These are phyloP conservation scores for Aspergillus neotritici DNA, from an alignment of 2,329 filamentous ascomycete genomes.

Conservation along the genomic window DNA sequence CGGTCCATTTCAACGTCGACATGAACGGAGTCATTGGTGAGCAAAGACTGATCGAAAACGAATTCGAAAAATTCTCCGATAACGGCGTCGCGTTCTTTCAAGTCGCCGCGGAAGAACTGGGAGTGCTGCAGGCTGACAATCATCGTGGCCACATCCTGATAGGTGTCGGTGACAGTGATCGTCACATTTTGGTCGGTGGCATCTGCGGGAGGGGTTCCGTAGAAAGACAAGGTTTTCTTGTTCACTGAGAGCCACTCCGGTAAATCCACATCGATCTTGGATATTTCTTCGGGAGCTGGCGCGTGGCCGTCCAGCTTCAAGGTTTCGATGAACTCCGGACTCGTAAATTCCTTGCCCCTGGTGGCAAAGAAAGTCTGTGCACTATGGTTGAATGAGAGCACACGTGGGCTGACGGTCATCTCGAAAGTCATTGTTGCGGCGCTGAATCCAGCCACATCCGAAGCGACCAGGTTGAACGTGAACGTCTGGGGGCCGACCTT, in stretches of 20 bases:
- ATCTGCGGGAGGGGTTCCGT: conserved; percentile 58
- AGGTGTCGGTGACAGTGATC: conserved; percentile 55
- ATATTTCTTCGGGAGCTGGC: conserved; percentile 48
- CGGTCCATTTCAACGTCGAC: conserved; percentile 42
- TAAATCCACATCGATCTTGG: conserved; percentile 47
- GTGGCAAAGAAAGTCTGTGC: conserved; percentile 55
- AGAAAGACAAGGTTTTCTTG: conserved; percentile 54
- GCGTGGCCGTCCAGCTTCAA: conserved; percentile 56
- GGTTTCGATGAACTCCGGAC: conserved; percentile 46
- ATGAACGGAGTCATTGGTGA: conserved; percentile 37
- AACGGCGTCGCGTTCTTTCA: conserved; percentile 45
- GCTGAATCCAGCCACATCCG: conserved; percentile 72
- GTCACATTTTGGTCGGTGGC: conserved; percentile 58
- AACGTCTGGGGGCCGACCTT: conserved; percentile 66
- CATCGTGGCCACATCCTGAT: conserved; percentile 54
- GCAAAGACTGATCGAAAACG: conserved; percentile 40
- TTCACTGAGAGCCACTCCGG: conserved; percentile 69
- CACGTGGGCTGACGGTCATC: conserved; percentile 65
- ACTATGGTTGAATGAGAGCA: conserved; percentile 59
- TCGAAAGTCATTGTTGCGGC: conserved; percentile 62
- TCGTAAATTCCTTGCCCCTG: conserved; percentile 48
- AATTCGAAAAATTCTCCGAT: conserved; percentile 48
- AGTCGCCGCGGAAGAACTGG: conserved; percentile 39
- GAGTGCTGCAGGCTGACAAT: conserved; percentile 47
- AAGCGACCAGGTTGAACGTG: conserved; percentile 67